Percentiles rank a stretch among this genome's conserved stretches.
These are phyloP conservation scores for Neurospora tetrasperma DNA, from an alignment of 495 filamentous ascomycete species.

Conservation along the genomic window DNA sequence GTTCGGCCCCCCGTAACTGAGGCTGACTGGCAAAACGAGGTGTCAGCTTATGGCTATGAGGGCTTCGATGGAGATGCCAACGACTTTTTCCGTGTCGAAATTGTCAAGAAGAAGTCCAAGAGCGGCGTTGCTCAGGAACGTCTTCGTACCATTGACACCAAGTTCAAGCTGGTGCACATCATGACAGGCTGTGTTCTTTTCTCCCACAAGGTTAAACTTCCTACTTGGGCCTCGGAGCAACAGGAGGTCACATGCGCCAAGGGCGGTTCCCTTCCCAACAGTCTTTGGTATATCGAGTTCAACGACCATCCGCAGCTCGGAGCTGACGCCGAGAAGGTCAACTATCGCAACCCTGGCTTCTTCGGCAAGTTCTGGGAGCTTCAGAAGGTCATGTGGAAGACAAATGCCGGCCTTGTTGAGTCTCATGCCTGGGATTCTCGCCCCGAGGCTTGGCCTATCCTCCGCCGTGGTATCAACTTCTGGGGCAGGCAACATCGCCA, in stretches of 20 bases:
- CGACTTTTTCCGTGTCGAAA: conserved; percentile 89
- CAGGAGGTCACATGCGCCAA: conserved; percentile 97
- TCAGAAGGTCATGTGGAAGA: conserved; percentile 99
- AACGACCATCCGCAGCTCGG: conserved; percentile 74
- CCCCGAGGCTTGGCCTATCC: conserved; percentile 84
- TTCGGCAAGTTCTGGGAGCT: conserved; percentile 98
- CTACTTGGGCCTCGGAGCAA: conserved; percentile 93
- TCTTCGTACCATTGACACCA: conserved; percentile 88
- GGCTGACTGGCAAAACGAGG: conserved; percentile 97
- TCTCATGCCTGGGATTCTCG: conserved; percentile 97
- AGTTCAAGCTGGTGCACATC: conserved; percentile 87
- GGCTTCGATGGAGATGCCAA: conserved; percentile 96
- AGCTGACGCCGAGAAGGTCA: conserved; percentile 75
- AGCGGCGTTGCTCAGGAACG: conserved; percentile 69
- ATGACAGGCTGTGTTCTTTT: conserved; percentile 97
- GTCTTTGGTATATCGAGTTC: conserved; percentile 88
- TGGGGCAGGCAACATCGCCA: conserved; percentile 93
- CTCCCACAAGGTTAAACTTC: conserved; percentile 97
- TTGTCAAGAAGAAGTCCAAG: conserved; percentile 82
- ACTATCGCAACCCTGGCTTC: conserved; percentile 91
- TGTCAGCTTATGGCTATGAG: conserved; percentile 95
- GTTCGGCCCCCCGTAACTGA: conserved; percentile 95
- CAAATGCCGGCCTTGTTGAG: conserved; percentile 91
- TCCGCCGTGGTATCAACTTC: conserved; percentile 96
- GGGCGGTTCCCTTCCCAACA: conserved; percentile 87